Evolutionary conservation across 345 rosid species (phyloP).

Genomic region (Barbarea vulgaris): DNA sequence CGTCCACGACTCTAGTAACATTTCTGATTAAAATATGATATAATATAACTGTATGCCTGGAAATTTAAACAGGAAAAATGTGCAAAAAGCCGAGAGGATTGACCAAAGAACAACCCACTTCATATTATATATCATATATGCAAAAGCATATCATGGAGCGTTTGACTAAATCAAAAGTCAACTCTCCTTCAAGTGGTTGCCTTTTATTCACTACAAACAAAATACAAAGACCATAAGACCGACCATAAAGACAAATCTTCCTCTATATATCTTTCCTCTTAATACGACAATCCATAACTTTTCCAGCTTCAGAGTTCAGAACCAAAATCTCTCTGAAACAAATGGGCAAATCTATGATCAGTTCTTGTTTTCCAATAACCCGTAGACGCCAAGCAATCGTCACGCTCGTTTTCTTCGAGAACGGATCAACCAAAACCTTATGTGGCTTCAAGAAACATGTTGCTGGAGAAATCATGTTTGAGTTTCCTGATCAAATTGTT

Average conservation of each 20-base stretch:
- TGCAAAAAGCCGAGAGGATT: constrained; percentile 50
- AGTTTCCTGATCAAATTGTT: constrained; percentile 74
- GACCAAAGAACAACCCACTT: constrained; percentile 57
- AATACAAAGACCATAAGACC: constrained; percentile 35
- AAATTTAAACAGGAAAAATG: neutral
- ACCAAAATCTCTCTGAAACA: neutral
- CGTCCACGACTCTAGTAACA: constrained; percentile 14
- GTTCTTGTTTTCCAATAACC: constrained; percentile 25
- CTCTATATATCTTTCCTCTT: constrained; percentile 15
- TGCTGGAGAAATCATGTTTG: constrained; percentile 95
- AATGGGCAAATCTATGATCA: constrained; percentile 51
- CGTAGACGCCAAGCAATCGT: constrained; percentile 34
- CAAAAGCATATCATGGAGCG: constrained; percentile 21
- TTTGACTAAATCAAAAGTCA: constrained; percentile 39
- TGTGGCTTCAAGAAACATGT: constrained; percentile 52
- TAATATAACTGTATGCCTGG: neutral
- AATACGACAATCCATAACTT: constrained; percentile 35
- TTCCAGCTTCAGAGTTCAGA: neutral
- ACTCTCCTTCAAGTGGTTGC: constrained; percentile 41
- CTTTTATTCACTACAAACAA: constrained; percentile 25
- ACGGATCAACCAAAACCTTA: constrained; percentile 57
- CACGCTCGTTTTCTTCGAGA: constrained; percentile 60
- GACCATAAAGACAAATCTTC: constrained; percentile 13
- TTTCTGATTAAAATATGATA: neutral
- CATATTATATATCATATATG: constrained; percentile 10